Percentiles rank a stretch among this genome's conserved stretches.
These are phyloP conservation scores for Lactifluus rugatus DNA, from an alignment of 768 basidiomycete species.

Conservation along the genomic window DNA sequence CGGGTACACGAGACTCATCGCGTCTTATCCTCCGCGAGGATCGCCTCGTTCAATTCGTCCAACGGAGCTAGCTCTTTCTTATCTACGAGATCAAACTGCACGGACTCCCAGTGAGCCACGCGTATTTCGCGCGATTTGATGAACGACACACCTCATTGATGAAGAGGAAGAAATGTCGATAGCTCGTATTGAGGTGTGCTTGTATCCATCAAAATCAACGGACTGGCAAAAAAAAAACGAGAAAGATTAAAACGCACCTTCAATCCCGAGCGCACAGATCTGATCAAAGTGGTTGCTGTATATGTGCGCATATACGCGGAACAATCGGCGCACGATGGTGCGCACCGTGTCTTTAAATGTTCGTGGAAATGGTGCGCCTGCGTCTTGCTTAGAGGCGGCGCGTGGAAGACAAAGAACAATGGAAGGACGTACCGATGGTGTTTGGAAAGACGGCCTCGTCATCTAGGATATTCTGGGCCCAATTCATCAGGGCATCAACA, in stretches of 20 bases:
- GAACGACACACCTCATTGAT: conserved; percentile 69
- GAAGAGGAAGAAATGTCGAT: conserved; percentile 96
- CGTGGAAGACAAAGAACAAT: background rate
- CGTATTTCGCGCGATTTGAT: background rate
- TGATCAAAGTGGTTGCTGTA: conserved; percentile 99
- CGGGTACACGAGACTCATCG: conserved; percentile 18
- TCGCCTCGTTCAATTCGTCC: conserved; percentile 91
- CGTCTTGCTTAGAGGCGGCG: background rate
- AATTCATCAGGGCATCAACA: conserved; percentile 97
- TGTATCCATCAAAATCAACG: background rate
- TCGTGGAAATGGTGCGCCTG: conserved; percentile 12
- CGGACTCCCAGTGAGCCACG: conserved; percentile 4
- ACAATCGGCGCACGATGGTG: conserved; percentile 84
- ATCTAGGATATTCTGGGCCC: conserved; percentile 89
- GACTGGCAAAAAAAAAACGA: background rate
- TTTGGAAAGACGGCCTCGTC: conserved; percentile 91
- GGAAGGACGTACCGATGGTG: conserved; percentile 56
- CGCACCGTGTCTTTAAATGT: conserved; percentile 62
- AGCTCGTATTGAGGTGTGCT: conserved; percentile 98
- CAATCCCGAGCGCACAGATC: conserved; percentile 94
- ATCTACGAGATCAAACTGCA: conserved; percentile 86
- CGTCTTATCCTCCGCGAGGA: conserved; percentile 49
- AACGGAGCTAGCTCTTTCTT: conserved; percentile 93
- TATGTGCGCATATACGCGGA: conserved; percentile 96
- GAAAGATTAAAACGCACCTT: conserved; percentile 49